A percentile compares a stretch with the other conserved stretches of the same genome.
These are phyloP conservation scores for Annona squamosa DNA, from an alignment of 164 flowering plant genomes.

Conservation along the genomic window DNA sequence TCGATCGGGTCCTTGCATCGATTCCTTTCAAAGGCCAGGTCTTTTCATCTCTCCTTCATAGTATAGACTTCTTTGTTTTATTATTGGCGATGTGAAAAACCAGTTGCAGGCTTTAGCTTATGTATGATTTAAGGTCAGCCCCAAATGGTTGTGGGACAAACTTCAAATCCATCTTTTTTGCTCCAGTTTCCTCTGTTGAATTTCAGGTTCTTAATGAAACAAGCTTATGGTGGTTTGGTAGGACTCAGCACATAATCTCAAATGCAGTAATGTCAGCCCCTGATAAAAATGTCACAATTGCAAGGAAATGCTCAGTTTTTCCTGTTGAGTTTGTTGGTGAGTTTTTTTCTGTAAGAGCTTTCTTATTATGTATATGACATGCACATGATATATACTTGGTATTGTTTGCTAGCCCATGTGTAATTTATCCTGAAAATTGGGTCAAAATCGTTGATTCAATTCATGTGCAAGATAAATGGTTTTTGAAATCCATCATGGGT, in stretches of 20 bases:
- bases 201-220: conserved; percentile 89
- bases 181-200: background rate
- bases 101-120: too few relatives aligned
- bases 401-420: background rate
- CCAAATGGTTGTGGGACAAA: too few relatives aligned
- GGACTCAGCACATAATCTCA: conserved; percentile 60
- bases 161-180: too few relatives aligned
- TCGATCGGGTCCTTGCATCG: conserved; percentile 87
- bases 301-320: conserved; percentile 86
- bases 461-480: background rate
- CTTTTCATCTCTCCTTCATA: background rate
- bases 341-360: conserved; percentile 12
- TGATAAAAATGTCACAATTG: conserved; percentile 87
- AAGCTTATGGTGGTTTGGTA: conserved; percentile 94
- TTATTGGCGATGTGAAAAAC: background rate
- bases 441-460: background rate
- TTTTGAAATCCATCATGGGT: background rate
- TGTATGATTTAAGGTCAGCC: too few relatives aligned
- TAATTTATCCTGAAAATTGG: background rate
- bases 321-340: conserved; percentile 98
- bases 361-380: too few relatives aligned
- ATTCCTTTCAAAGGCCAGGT: conserved; percentile 98
- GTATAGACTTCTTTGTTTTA: background rate
- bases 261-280: conserved; percentile 78
- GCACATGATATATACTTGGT: too few relatives aligned